Conservation (phyloP, 2,329 filamentous ascomycete genomes). For the Claviceps spartinae region DNA sequence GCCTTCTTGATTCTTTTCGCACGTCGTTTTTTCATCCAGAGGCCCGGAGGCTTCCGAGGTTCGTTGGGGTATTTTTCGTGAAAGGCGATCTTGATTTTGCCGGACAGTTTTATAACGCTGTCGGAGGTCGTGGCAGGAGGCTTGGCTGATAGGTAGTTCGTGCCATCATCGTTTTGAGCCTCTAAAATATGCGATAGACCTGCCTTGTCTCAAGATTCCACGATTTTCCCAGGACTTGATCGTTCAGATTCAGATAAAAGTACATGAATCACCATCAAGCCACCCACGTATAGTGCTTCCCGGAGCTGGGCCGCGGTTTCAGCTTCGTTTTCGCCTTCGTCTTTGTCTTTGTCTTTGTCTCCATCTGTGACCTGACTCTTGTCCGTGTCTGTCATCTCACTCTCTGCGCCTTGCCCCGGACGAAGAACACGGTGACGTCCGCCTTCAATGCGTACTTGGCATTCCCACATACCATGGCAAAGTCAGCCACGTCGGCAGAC, state of each 20-base stretch:
- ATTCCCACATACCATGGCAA: slow-evolving; percentile 9
- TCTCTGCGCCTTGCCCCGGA: neutral
- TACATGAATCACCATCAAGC: neutral
- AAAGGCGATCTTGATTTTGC: slow-evolving; percentile 18
- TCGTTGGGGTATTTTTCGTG: slow-evolving; percentile 18
- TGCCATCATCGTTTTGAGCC: too few species aligned
- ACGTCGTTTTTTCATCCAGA: slow-evolving; percentile 12
- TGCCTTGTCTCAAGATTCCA: slow-evolving; percentile 20
- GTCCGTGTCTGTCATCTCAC: neutral
- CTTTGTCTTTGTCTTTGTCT: neutral
- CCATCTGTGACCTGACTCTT: neutral
- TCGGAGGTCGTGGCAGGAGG: slow-evolving; percentile 11
- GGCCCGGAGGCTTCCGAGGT: slow-evolving; percentile 20
- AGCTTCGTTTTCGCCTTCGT: neutral
- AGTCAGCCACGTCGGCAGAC: slow-evolving; percentile 13
- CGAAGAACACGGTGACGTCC: slow-evolving; percentile 5
- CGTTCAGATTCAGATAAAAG: slow-evolving; percentile 14
- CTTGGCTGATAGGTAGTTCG: too few species aligned
- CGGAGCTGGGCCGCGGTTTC: neutral
- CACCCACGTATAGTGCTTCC: neutral
- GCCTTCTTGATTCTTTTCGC: neutral
- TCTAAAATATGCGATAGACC: too few species aligned
- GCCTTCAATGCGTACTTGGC: slow-evolving; percentile 13
- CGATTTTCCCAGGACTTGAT: slow-evolving; percentile 22
- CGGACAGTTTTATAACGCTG: slow-evolving; percentile 20